Evolutionary conservation across 2,329 filamentous ascomycete genomes (phyloP), one percentile per base, ranked within the genome.

Genomic region (Coniosporium tulheliwenetii): DNA sequence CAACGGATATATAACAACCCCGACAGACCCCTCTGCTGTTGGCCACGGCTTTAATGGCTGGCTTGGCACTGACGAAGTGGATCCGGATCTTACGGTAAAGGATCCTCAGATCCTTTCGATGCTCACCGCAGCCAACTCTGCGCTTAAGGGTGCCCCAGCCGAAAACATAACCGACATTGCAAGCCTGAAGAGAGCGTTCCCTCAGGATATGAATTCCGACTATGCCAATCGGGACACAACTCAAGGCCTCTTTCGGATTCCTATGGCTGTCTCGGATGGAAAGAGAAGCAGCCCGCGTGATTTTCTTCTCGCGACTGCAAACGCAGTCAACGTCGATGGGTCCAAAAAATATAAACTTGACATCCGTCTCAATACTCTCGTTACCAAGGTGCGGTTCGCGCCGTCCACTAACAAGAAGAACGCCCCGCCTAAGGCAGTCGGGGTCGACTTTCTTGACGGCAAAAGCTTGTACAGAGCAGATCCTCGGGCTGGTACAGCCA

Each of bases 381-480:
- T 74, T 45, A 78, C 79, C 40, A 79, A 77, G 55, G 59, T 85
- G 55, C 63, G 64, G 32, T 81, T 79, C 47, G 77, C 81, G 32
- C 71, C 77, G 2, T 75, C 75, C 52, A 72, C 70, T 13, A 53
- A 62, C n/a, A 69, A 70, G 39, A 64, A 68, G 45, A 26, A 26
- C 19, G 19, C 19, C 19, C 19, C 19, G 19, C 65, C 74, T 2
- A 78, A 51, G 29, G 63, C 63, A 1, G 59, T 55, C 16, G 63
- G 62, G 43, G 62, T 66, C 9, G 57, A 65, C 43, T 66, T 61
- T 47, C 56, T 62, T 40, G 54, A 59, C 13, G 62, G 62, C n/a
- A 46, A 49, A 35, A 50, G 52, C 26, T 48, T 65, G 8, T 66
- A 65, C 48, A 48, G 52, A 30, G 63, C 62, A 3, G 56, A 59